Evolutionary conservation across 2,329 filamentous ascomycete genomes (phyloP).

Genomic region (Colletotrichum lini): DNA sequence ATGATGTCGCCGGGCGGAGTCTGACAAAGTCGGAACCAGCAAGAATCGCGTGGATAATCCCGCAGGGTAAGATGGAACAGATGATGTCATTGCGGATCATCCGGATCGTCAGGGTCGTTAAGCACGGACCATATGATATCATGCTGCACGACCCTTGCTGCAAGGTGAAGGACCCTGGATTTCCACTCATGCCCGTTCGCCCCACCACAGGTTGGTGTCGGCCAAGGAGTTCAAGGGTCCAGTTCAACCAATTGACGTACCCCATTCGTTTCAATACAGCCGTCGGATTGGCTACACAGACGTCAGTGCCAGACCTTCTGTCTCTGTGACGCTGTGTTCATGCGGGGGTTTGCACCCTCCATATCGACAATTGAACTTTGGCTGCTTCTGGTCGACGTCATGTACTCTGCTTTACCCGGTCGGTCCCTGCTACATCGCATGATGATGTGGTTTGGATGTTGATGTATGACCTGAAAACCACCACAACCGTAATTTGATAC

Average conservation of each 20-base stretch:
- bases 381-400: neutral
- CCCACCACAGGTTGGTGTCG: neutral
- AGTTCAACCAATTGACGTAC: neutral
- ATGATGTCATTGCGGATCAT: conserved; percentile 35
- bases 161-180: conserved; percentile 39
- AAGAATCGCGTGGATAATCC: neutral
- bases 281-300: neutral
- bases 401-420: neutral
- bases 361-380: neutral
- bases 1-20: conserved; percentile 32
- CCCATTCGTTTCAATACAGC: neutral
- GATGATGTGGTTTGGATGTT: too few relatives aligned
- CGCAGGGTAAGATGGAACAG: neutral
- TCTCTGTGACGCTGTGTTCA: conserved; percentile 3
- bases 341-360: neutral
- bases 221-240: neutral
- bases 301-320: neutral
- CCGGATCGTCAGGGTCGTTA: conserved; percentile 39
- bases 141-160: conserved; percentile 36
- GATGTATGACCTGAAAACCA: neutral
- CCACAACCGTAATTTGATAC: neutral
- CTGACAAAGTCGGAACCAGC: neutral
- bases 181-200: neutral
- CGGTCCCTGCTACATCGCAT: neutral
- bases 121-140: conserved; percentile 37